Percentiles rank a stretch among this genome's conserved stretches.
These are phyloP conservation scores for Lentinula aciculospora DNA, from an alignment of 768 basidiomycete genomes.

Conservation along the genomic window DNA sequence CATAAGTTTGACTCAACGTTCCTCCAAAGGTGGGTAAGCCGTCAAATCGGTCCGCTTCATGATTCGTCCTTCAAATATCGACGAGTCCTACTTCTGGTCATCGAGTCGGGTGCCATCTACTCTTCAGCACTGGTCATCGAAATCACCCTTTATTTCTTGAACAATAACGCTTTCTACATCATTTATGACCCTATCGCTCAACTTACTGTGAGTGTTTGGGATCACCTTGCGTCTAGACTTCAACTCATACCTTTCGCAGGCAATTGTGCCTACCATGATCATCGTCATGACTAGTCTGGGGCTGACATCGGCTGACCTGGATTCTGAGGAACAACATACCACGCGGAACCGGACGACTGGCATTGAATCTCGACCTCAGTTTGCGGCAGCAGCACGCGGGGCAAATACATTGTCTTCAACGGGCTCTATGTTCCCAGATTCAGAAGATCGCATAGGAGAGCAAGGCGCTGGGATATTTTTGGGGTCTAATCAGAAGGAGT, in stretches of 20 bases:
- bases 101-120: slow-evolving; percentile 27
- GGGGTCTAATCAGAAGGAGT: not conserved
- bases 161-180: slow-evolving; percentile 28
- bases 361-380: slow-evolving; percentile 6
- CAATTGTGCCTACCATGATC: slow-evolving; percentile 25
- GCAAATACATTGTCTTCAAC: not conserved
- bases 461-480: not conserved
- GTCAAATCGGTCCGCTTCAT: slow-evolving; percentile 13
- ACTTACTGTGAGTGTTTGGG: slow-evolving; percentile 3
- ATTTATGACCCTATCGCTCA: slow-evolving; percentile 27
- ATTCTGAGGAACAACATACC: slow-evolving; percentile 4
- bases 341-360: not conserved
- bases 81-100: slow-evolving; percentile 20
- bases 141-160: slow-evolving; percentile 27
- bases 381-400: not conserved
- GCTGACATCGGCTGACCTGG: slow-evolving; percentile 17
- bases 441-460: not conserved
- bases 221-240: not conserved
- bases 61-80: slow-evolving; percentile 17
- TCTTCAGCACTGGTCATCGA: slow-evolving; percentile 26
- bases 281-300: slow-evolving; percentile 22
- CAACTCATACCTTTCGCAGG: slow-evolving; percentile 10
- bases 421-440: not conserved
- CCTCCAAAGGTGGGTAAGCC: slow-evolving; percentile 1
- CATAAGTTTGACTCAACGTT: not conserved